Evolutionary conservation across 2,329 filamentous ascomycete genomes (phyloP).

Genomic region (Thielaviopsis euricoi): DNA sequence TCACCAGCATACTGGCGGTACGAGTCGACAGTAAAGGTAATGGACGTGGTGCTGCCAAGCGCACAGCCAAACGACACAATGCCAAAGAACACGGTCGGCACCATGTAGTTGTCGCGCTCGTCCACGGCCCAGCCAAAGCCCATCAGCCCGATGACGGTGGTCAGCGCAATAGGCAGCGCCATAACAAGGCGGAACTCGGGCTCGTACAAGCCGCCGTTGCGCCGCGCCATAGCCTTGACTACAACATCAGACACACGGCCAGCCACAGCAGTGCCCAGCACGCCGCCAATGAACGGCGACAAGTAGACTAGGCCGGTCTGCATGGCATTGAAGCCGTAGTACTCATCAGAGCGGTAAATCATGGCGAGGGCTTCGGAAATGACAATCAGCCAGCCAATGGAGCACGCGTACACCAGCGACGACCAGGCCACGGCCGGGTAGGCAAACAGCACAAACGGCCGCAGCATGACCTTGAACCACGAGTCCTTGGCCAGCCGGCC

Average conservation of each 20-base stretch:
- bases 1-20: constrained; percentile 90
- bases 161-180: constrained; percentile 62
- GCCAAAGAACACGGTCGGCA: constrained; percentile 87
- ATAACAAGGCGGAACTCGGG: constrained; percentile 86
- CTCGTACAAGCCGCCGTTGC: constrained; percentile 88
- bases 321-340: constrained; percentile 68
- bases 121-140: constrained; percentile 89
- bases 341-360: constrained; percentile 52
- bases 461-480: constrained; percentile 61
- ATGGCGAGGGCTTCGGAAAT: constrained; percentile 73
- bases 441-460: constrained; percentile 72
- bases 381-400: constrained; percentile 89
- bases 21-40: constrained; percentile 87
- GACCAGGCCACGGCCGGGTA: constrained; percentile 90
- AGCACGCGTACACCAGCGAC: constrained; percentile 66
- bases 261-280: constrained; percentile 82
- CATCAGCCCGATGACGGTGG: constrained; percentile 75
- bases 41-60: constrained; percentile 74
- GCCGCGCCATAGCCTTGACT: constrained; percentile 62
- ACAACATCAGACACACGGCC: constrained; percentile 77
- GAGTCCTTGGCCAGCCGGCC: constrained; percentile 62
- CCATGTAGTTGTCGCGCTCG: constrained; percentile 64
- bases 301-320: constrained; percentile 78
- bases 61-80: constrained; percentile 84
- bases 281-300: constrained; percentile 73